Conservation (phyloP, 2,329 filamentous ascomycete species). For the Colletotrichum abscissum region DNA sequence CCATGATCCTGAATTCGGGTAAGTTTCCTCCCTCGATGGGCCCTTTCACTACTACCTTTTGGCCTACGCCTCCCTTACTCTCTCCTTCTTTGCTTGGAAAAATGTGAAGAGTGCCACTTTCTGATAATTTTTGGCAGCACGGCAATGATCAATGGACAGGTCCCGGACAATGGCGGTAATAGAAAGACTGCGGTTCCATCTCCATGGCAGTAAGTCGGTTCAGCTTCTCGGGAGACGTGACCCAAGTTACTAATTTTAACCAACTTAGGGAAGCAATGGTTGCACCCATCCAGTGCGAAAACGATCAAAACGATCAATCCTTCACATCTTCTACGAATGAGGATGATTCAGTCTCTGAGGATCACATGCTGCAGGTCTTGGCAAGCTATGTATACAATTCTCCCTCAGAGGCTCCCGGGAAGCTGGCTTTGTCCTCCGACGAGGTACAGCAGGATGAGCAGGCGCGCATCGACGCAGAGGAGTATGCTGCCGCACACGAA, state of each 20-base stretch:
- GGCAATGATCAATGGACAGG: constrained; percentile 27
- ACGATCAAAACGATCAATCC: not conserved
- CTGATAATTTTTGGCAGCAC: constrained; percentile 15
- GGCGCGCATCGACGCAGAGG: not conserved
- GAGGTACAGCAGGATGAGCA: not conserved
- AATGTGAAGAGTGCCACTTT: not conserved
- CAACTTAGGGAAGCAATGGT: not conserved
- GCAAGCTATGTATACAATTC: not conserved
- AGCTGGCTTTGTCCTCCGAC: not conserved
- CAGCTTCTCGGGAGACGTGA: not conserved
- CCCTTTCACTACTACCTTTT: not conserved
- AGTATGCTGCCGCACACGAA: not conserved
- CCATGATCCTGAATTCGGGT: constrained; percentile 52
- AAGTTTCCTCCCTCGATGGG: constrained; percentile 29
- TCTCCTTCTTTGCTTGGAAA: not conserved
- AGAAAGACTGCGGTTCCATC: not conserved
- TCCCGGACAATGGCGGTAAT: constrained; percentile 2
- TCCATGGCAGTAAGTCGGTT: not conserved
- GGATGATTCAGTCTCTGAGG: not conserved
- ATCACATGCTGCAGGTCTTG: not conserved
- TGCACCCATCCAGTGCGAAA: not conserved
- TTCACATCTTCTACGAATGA: not conserved
- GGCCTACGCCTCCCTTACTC: too few relatives aligned
- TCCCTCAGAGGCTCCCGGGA: not conserved
- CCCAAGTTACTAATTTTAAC: not conserved